Conservation (phyloP, 805 yeast species). For the Lipomyces japonicus region DNA sequence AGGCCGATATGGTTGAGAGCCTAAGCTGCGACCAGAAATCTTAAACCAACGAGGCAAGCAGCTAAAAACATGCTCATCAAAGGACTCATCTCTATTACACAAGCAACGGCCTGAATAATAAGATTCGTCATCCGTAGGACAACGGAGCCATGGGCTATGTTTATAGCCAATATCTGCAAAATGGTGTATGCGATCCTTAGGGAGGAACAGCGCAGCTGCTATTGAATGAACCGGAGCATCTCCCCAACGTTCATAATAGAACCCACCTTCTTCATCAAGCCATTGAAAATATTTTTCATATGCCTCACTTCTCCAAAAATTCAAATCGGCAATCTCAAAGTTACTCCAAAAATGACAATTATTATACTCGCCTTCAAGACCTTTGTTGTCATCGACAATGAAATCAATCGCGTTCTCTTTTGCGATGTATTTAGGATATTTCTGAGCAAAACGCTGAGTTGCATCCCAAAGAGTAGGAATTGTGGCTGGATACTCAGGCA, state of each 20-base stretch:
- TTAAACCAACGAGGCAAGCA: slow-evolving; percentile 31
- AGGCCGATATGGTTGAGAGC: slow-evolving; percentile 25
- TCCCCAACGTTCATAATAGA: slow-evolving; percentile 76
- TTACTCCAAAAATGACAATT: slow-evolving; percentile 81
- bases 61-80: slow-evolving; percentile 30
- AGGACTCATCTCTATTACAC: slow-evolving; percentile 27
- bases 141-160: slow-evolving; percentile 49
- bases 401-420: slow-evolving; percentile 64
- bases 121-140: slow-evolving; percentile 29
- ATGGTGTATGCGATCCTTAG: slow-evolving; percentile 52
- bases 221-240: slow-evolving; percentile 72
- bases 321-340: slow-evolving; percentile 62
- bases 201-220: slow-evolving; percentile 55
- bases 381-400: slow-evolving; percentile 63
- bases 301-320: slow-evolving; percentile 53
- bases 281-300: slow-evolving; percentile 53
- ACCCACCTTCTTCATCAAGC: slow-evolving; percentile 60
- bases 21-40: slow-evolving; percentile 26
- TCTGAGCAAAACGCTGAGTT: slow-evolving; percentile 58
- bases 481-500: slow-evolving; percentile 66
- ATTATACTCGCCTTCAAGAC: slow-evolving; percentile 59
- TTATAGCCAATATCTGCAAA: slow-evolving; percentile 59
- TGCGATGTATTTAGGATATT: slow-evolving; percentile 56
- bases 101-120: slow-evolving; percentile 27
- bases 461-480: slow-evolving; percentile 75